A percentile compares a stretch with the other conserved stretches of the same genome.
Evolutionary conservation across 352 stramenopile genomes (phyloP).

Genomic region (Phytophthora cactorum): DNA sequence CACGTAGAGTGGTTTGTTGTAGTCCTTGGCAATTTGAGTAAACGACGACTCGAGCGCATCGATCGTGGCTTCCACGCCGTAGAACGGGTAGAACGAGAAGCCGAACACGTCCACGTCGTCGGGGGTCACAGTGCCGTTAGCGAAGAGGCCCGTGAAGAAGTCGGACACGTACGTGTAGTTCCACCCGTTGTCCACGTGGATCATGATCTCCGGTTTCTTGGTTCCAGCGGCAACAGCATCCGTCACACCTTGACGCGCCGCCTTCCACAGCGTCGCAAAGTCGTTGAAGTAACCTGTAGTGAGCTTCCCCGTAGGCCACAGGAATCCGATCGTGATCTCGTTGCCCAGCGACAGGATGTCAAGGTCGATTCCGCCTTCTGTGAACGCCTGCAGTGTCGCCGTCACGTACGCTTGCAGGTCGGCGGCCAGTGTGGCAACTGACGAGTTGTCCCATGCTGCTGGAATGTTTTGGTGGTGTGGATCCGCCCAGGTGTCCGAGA

Average conservation of each 20-base stretch:
- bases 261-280: constrained; percentile 41
- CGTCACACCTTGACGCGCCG: constrained; percentile 34
- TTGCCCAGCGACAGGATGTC: constrained; percentile 42
- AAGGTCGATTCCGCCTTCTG: constrained; percentile 35
- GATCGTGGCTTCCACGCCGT: constrained; percentile 39
- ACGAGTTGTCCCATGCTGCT: constrained; percentile 33
- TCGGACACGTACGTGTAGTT: constrained; percentile 38
- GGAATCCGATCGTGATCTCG: constrained; percentile 42
- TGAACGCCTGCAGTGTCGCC: constrained; percentile 35
- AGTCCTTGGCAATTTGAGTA: constrained; percentile 32
- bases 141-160: constrained; percentile 43
- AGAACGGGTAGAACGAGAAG: constrained; percentile 49
- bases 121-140: constrained; percentile 30
- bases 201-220: constrained; percentile 43
- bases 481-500: constrained; percentile 45
- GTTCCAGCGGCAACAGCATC: constrained; percentile 33
- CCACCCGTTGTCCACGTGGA: constrained; percentile 47
- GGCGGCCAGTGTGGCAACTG: constrained; percentile 24
- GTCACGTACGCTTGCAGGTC: constrained; percentile 38
- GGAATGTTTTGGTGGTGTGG: constrained; percentile 35
- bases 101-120: constrained; percentile 41
- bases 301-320: constrained; percentile 35
- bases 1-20: constrained; percentile 39
- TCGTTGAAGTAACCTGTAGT: constrained; percentile 34
- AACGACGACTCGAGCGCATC: constrained; percentile 34